These are phyloP conservation scores for Macrocystidia cucumis DNA, from an alignment of 1,284 basidiomycete genomes.

Conservation along the genomic window DNA sequence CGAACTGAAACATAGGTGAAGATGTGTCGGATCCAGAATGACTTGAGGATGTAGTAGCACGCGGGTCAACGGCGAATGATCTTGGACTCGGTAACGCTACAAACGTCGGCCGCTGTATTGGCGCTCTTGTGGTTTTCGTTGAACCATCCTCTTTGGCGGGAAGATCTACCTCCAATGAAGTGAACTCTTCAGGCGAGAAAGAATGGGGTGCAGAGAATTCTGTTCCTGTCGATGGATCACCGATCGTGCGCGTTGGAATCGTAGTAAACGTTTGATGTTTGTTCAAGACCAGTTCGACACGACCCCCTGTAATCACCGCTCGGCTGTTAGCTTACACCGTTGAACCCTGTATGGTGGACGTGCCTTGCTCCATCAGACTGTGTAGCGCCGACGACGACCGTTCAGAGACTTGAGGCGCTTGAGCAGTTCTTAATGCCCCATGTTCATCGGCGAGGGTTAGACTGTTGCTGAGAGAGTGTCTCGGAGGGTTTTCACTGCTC, in stretches of 20 bases:
- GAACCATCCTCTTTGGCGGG: slow-evolving; percentile 6
- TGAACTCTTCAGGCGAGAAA: too few species aligned
- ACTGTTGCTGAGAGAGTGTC: slow-evolving; percentile 11
- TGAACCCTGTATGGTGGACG: slow-evolving; percentile 8
- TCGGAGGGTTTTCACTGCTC: background rate
- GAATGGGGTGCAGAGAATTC: slow-evolving; percentile 1
- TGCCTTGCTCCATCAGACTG: slow-evolving; percentile 65
- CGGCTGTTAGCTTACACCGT: background rate
- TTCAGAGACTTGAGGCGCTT: slow-evolving; percentile 15
- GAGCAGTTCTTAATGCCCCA: slow-evolving; percentile 18
- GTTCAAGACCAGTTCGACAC: slow-evolving; percentile 49
- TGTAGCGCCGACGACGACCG: slow-evolving; percentile 46
- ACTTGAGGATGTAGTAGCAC: slow-evolving; percentile 13
- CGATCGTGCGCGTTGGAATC: slow-evolving; percentile 37
- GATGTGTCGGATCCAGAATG: slow-evolving; percentile 10
- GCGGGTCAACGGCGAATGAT: slow-evolving; percentile 23
- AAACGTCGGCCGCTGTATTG: slow-evolving; percentile 25
- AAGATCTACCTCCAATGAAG: too few species aligned
- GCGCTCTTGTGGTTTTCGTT: slow-evolving; percentile 10
- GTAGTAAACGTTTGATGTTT: slow-evolving; percentile 32
- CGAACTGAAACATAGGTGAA: slow-evolving; percentile 22
- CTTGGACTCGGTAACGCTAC: slow-evolving; percentile 31
- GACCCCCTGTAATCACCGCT: slow-evolving; percentile 34
- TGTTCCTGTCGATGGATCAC: slow-evolving; percentile 3
- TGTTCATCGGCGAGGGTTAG: slow-evolving; percentile 21